A percentile compares a stretch with the other conserved stretches of the same genome.
phyloP scores from a whole-genome alignment of 768 basidiomycete species.

The Lepiota venenata region DNA sequence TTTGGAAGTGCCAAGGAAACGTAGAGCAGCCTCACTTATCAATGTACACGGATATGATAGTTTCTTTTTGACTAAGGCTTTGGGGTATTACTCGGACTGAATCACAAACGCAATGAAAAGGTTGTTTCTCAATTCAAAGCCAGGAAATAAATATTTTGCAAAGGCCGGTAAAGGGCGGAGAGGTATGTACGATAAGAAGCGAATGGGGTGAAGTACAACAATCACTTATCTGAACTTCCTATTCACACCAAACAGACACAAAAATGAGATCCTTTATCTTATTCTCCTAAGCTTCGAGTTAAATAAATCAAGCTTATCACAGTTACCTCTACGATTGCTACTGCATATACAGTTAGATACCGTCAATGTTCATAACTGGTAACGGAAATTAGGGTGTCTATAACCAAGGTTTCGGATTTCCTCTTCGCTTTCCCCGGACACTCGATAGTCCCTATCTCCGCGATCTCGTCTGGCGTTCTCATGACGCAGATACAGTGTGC shows the following conservation, averaged over 20 bases:
- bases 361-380: conserved; percentile 28
- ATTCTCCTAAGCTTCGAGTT: neutral
- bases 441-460: conserved; percentile 37
- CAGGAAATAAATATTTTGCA: no score
- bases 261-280: neutral
- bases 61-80: no score
- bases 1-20: conserved; percentile 31
- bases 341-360: conserved; percentile 5
- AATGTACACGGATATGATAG: no score
- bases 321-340: neutral
- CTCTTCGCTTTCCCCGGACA: conserved; percentile 33
- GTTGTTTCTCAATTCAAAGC: neutral
- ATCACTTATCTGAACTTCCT: no score
- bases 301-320: no score
- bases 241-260: no score
- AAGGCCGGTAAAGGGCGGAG: no score
- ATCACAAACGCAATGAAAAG: no score
- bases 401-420: conserved; percentile 40
- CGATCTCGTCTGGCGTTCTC: conserved; percentile 42
- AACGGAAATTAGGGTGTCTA: conserved; percentile 42
- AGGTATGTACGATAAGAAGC: no score
- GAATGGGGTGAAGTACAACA: no score
- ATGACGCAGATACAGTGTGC: conserved; percentile 32
- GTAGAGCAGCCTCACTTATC: neutral
- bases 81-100: no score